A percentile compares a stretch with the other conserved stretches of the same genome.
Conservation (phyloP, 2,329 filamentous ascomycete genomes). For the Pseudogymnoascus sp. region DNA sequence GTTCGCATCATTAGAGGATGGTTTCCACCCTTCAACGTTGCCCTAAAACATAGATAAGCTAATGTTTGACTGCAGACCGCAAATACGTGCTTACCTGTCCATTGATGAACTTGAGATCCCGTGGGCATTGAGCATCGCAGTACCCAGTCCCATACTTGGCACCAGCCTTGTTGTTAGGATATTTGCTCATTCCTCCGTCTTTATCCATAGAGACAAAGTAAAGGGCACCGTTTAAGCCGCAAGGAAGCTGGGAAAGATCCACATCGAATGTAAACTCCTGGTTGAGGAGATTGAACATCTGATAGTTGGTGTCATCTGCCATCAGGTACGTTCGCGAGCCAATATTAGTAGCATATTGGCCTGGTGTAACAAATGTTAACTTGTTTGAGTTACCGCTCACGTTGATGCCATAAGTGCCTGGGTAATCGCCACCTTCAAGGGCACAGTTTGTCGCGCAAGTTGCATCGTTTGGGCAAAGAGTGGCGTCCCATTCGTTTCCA, state of each 20-base stretch:
- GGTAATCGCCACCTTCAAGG: conserved; percentile 45
- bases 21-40: conserved; percentile 44
- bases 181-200: conserved; percentile 48
- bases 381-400: conserved; percentile 43
- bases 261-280: conserved; percentile 67
- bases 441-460: conserved; percentile 42
- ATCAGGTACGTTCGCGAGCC: conserved; percentile 57
- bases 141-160: conserved; percentile 55
- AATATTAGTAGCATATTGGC: conserved; percentile 38
- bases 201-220: conserved; percentile 57
- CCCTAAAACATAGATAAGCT: conserved; percentile 29
- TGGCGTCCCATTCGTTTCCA: conserved; percentile 35
- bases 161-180: conserved; percentile 45
- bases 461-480: conserved; percentile 35
- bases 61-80: conserved; percentile 27
- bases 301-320: conserved; percentile 51
- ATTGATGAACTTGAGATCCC: conserved; percentile 45
- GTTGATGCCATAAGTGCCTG: conserved; percentile 44
- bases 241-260: conserved; percentile 58
- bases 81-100: conserved; percentile 34
- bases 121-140: conserved; percentile 51
- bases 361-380: conserved; percentile 49
- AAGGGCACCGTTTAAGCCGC: conserved; percentile 63
- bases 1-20: conserved; percentile 41
- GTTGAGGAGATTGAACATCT: conserved; percentile 56